Evolutionary conservation across 345 rosid genomes (phyloP).

Genomic region (Syzygium aromaticum): DNA sequence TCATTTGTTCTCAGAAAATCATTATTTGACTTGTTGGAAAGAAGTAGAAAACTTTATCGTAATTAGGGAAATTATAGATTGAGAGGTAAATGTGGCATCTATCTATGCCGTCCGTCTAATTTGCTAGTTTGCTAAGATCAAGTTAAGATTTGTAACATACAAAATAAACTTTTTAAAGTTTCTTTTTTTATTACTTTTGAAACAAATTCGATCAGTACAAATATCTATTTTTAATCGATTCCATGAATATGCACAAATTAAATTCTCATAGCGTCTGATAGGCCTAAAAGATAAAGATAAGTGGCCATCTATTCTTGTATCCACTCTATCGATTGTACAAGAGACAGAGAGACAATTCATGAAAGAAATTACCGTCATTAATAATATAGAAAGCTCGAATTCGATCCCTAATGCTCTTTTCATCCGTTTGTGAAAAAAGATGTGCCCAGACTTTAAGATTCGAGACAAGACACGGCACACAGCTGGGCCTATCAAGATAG

Average conservation of each 20-base stretch:
- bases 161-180: background rate
- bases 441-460: no score
- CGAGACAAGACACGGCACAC: no score
- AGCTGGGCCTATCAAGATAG: no score
- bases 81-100: fast-evolving
- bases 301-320: background rate
- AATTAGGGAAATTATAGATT: background rate
- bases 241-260: background rate
- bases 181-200: background rate
- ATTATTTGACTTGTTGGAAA: background rate
- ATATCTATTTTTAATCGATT: no score
- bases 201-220: background rate
- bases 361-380: no score
- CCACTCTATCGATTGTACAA: no score
- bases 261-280: background rate
- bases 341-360: no score
- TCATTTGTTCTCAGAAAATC: background rate
- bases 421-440: no score
- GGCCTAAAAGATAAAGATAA: background rate
- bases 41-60: background rate
- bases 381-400: no score
- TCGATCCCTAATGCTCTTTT: no score
- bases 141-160: background rate
- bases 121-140: background rate
- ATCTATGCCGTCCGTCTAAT: background rate